Conservation (phyloP, 495 filamentous ascomycete genomes). For the Pseudotulostoma volvatum region DNA sequence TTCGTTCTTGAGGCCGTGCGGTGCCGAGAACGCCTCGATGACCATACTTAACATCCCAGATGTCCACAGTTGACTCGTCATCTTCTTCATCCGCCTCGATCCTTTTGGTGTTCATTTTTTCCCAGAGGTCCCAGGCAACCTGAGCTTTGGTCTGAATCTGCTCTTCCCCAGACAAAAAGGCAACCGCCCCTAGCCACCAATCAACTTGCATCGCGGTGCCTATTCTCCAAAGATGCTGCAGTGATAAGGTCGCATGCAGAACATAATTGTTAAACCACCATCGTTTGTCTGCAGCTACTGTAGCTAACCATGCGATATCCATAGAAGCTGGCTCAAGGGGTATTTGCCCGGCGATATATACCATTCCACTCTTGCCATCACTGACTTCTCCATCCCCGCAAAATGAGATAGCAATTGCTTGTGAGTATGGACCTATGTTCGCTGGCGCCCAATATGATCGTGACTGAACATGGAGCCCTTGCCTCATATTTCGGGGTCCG, state of each 20-base stretch:
- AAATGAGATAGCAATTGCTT: conserved; percentile 51
- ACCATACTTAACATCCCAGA: conserved; percentile 56
- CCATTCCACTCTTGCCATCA: conserved; percentile 19
- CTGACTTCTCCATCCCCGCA: conserved; percentile 9
- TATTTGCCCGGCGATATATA: conserved; percentile 77
- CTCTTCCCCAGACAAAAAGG: conserved; percentile 38
- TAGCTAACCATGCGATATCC: conserved; percentile 24
- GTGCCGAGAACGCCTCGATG: conserved; percentile 7
- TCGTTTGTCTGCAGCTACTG: not conserved
- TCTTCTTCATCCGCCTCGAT: conserved; percentile 14
- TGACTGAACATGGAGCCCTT: conserved; percentile 78
- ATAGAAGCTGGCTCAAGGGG: conserved; percentile 73
- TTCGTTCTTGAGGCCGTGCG: not conserved
- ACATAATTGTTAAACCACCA: conserved; percentile 20
- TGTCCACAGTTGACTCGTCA: conserved; percentile 41
- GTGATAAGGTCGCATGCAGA: conserved; percentile 41
- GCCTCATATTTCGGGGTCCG: conserved; percentile 17
- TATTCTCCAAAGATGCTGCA: conserved; percentile 87
- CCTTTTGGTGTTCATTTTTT: conserved; percentile 24
- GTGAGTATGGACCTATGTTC: conserved; percentile 95
- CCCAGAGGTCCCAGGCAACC: conserved; percentile 36
- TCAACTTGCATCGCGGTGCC: conserved; percentile 52
- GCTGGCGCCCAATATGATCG: conserved; percentile 95
- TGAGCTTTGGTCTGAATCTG: conserved; percentile 19
- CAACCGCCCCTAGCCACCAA: conserved; percentile 58